Conservation (phyloP, 2,329 filamentous ascomycete species). For the Talaromyces sp. region DNA sequence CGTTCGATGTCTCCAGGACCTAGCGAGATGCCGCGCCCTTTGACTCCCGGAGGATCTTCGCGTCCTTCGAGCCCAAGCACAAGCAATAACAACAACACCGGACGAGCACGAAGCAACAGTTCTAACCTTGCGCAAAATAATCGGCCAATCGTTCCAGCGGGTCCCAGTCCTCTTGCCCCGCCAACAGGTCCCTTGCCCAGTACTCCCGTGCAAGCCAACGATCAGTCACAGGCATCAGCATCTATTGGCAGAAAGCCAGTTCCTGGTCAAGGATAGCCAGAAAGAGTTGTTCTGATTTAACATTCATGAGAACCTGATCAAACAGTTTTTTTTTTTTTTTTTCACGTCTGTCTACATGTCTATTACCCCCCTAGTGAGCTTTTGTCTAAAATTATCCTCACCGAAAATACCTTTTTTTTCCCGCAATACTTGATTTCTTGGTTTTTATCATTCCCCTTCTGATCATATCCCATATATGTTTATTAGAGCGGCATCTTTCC, state of each 20-base stretch:
- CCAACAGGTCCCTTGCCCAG: conserved; percentile 11
- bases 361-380: background rate
- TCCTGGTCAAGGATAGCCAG: conserved; percentile 43
- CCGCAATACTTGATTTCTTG: background rate
- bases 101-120: conserved; percentile 29
- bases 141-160: conserved; percentile 11
- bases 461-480: background rate
- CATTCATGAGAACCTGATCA: background rate
- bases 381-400: background rate
- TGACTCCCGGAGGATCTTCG: conserved; percentile 31
- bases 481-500: background rate
- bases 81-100: conserved; percentile 13
- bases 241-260: conserved; percentile 54
- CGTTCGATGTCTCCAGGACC: conserved; percentile 27
- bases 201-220: conserved; percentile 14
- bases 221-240: conserved; percentile 29
- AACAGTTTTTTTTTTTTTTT: background rate
- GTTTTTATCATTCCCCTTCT: background rate
- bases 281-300: background rate
- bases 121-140: conserved; percentile 36
- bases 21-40: conserved; percentile 7
- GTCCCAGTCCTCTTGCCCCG: conserved; percentile 25
- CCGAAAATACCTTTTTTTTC: background rate
- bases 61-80: conserved; percentile 35
- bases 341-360: too few relatives aligned